Evolutionary conservation across 106 monocot genomes (phyloP).

Genomic region (Ottelia alismoides): DNA sequence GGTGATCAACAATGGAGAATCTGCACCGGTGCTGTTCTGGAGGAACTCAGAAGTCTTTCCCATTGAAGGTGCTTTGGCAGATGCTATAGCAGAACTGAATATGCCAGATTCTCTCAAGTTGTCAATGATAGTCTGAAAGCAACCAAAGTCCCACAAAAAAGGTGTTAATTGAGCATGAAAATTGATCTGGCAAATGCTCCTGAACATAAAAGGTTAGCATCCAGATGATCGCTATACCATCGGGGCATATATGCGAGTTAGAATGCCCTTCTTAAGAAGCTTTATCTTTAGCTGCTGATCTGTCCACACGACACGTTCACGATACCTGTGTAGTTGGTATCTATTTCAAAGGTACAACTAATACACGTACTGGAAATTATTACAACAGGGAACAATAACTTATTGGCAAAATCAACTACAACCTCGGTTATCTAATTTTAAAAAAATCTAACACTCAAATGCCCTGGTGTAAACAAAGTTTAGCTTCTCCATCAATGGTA

Average conservation of each 20-base stretch:
- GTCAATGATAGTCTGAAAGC: conserved; percentile 62
- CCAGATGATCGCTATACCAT: conserved; percentile 39
- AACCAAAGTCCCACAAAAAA: neutral
- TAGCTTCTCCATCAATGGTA: too few species aligned
- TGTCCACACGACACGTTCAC: conserved; percentile 83
- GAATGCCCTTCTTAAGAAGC: conserved; percentile 59
- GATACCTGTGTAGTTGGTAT: conserved; percentile 42
- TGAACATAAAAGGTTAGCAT: neutral
- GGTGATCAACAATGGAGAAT: too few species aligned
- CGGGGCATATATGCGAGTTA: conserved; percentile 81
- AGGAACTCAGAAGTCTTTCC: too few species aligned
- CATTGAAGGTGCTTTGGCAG: conserved; percentile 22
- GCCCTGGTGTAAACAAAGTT: too few species aligned
- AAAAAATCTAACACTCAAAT: too few species aligned
- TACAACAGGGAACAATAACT: too few species aligned
- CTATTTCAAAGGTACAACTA: too few species aligned
- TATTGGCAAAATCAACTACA: too few species aligned
- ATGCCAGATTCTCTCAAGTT: conserved; percentile 71
- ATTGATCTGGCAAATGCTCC: too few species aligned
- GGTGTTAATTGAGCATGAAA: neutral
- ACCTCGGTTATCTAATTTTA: too few species aligned
- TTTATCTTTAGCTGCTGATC: conserved; percentile 60
- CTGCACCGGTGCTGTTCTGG: too few species aligned
- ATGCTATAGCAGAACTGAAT: conserved; percentile 61
- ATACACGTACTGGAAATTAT: too few species aligned